Evolutionary conservation across 2,329 filamentous ascomycete species (phyloP).

Genomic region (Paramyrothecium sp.): DNA sequence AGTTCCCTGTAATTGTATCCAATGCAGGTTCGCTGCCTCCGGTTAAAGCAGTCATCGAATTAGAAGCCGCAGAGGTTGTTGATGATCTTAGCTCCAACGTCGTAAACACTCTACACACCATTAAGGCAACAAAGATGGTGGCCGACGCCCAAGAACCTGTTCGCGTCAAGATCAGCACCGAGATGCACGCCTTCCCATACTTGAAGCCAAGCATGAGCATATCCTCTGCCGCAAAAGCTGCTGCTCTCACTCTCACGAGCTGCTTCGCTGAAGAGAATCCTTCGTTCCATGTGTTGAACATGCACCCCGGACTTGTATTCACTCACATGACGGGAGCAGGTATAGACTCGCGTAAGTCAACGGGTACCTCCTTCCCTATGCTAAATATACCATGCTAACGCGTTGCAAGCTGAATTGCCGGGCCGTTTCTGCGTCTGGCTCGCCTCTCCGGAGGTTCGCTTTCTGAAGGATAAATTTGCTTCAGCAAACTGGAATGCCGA

Average conservation of each 20-base stretch:
- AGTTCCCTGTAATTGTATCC: neutral
- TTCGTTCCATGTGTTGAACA: constrained; percentile 29
- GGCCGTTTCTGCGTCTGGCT: constrained; percentile 14
- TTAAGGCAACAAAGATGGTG: neutral
- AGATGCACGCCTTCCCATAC: neutral
- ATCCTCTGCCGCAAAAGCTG: constrained; percentile 35
- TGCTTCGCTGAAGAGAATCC: constrained; percentile 34
- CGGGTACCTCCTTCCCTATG: neutral
- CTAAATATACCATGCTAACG: neutral
- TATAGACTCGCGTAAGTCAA: neutral
- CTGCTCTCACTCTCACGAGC: constrained; percentile 30
- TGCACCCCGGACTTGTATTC: constrained; percentile 39
- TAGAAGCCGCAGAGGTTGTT: neutral
- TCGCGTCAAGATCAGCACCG: neutral
- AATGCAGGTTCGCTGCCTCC: neutral
- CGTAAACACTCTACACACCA: neutral
- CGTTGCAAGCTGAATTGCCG: constrained; percentile 13
- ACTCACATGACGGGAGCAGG: constrained; percentile 26
- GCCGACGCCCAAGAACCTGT: neutral
- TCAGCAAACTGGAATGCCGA: constrained; percentile 33
- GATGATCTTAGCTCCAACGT: neutral
- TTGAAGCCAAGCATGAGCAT: neutral
- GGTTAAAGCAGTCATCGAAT: neutral
- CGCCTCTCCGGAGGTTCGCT: constrained; percentile 23
- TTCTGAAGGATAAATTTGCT: constrained; percentile 28